These are phyloP conservation scores for Oryza meyeriana DNA, from an alignment of 176 grass and related monocot genomes.

Conservation along the genomic window DNA sequence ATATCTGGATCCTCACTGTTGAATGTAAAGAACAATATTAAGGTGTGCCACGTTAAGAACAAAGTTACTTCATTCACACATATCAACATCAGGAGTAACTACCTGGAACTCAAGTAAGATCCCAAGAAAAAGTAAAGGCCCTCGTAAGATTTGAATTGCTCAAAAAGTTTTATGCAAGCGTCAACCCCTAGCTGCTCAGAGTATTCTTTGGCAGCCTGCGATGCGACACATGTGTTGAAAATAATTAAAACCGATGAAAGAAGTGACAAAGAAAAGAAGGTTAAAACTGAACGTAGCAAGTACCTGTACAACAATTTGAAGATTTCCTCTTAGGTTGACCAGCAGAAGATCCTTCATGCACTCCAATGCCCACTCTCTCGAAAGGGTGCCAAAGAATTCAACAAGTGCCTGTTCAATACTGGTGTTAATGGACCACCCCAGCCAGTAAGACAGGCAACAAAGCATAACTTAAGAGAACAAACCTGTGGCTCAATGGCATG, in stretches of 20 bases:
- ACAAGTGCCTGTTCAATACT: constrained; percentile 64
- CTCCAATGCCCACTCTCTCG: constrained; percentile 92
- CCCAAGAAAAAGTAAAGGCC: constrained; percentile 99
- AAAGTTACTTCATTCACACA: neutral
- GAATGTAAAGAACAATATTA: constrained; percentile 42
- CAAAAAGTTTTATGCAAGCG: constrained; percentile 90
- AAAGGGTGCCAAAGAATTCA: constrained; percentile 95
- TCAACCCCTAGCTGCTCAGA: constrained; percentile 84
- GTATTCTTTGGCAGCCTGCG: constrained; percentile 89
- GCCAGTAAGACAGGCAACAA: neutral
- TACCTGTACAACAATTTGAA: constrained; percentile 99
- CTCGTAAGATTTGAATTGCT: constrained; percentile 99
- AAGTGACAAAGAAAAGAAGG: neutral
- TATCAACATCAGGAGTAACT: constrained; percentile 24
- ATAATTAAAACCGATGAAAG: constrained; percentile 16
- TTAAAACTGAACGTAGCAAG: neutral
- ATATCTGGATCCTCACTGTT: constrained; percentile 91
- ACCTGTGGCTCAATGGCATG: constrained; percentile 98
- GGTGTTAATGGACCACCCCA: constrained; percentile 21
- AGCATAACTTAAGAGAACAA: constrained; percentile 28
- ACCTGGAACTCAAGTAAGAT: constrained; percentile 95
- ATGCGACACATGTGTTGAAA: neutral
- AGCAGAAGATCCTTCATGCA: constrained; percentile 98
- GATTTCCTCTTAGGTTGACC: constrained; percentile 89
- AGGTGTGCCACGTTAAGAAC: neutral